Conservation (phyloP, 305 asterid species). For the Solanum hybrid region DNA sequence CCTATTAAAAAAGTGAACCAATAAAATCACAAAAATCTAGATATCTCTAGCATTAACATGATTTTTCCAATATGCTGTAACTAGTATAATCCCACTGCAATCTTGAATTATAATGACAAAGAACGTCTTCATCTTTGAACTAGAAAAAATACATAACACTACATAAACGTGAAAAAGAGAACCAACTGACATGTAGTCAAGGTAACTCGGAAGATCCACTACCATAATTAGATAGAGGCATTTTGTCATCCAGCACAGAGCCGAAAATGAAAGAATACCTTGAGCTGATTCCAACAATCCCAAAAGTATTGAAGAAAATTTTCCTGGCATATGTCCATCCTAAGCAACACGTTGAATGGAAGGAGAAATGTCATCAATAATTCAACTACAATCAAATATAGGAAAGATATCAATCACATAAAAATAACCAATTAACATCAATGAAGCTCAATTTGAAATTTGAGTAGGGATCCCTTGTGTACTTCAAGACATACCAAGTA, state of each 20-base stretch:
- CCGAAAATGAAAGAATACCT: conserved; percentile 31
- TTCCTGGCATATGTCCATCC: conserved; percentile 79
- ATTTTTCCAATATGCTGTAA: neutral
- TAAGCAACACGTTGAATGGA: conserved; percentile 24
- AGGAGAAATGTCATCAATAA: conserved; percentile 11
- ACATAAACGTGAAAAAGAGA: neutral
- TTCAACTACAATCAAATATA: neutral
- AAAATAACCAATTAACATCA: neutral
- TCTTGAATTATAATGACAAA: neutral
- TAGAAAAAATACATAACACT: neutral
- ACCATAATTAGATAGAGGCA: neutral
- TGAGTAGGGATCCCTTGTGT: neutral
- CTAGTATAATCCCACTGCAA: neutral
- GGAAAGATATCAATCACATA: conserved; percentile 1
- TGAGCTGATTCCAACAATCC: conserved; percentile 76
- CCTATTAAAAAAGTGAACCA: neutral
- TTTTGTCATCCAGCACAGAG: neutral
- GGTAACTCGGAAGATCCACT: neutral
- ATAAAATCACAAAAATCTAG: neutral
- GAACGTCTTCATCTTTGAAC: neutral
- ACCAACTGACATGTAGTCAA: neutral
- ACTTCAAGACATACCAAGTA: neutral
- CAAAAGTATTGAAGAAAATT: conserved; percentile 72
- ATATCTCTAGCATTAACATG: neutral
- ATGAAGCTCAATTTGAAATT: neutral